Evolutionary conservation across 768 basidiomycete species (phyloP).

Genomic region (Rhodosporidiobolus sp.): DNA sequence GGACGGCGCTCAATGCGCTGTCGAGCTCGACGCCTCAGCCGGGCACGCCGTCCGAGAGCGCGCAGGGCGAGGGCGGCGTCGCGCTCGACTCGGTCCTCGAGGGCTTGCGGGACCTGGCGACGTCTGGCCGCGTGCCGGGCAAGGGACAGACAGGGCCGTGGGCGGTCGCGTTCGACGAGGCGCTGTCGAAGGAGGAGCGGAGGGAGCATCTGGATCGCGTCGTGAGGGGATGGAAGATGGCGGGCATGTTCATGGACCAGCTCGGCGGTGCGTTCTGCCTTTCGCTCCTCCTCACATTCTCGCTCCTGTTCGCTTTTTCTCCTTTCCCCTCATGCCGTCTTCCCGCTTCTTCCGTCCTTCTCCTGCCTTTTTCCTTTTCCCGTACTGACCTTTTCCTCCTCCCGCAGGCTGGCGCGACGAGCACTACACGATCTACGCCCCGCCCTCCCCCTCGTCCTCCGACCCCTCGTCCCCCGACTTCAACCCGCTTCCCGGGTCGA

Average conservation of each 20-base stretch:
- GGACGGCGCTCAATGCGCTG: not conserved
- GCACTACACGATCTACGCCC: conserved; percentile 60
- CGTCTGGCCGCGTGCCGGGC: not conserved
- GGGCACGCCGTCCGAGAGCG: not conserved
- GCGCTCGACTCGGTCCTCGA: not conserved
- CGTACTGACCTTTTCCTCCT: conserved; percentile 38
- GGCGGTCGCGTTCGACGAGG: conserved; percentile 40
- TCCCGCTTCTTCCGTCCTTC: not conserved
- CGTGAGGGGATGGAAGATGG: conserved; percentile 47
- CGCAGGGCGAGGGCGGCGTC: not conserved
- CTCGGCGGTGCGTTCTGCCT: conserved; percentile 46
- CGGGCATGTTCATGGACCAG: conserved; percentile 46
- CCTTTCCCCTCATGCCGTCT: conserved; percentile 35
- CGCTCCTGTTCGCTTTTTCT: too few species aligned
- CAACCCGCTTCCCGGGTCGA: conserved; percentile 54
- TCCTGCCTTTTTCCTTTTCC: not conserved
- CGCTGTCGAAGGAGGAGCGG: conserved; percentile 38
- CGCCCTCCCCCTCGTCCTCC: conserved; percentile 56
- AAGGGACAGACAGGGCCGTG: not conserved
- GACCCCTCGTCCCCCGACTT: conserved; percentile 62
- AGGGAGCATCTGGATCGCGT: conserved; percentile 44
- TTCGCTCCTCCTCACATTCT: too few species aligned
- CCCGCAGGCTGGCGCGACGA: conserved; percentile 75
- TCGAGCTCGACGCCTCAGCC: not conserved
- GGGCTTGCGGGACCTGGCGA: not conserved